Evolutionary conservation across 1,284 basidiomycete species (phyloP).

Genomic region (Cutaneotrichosporon sp.): DNA sequence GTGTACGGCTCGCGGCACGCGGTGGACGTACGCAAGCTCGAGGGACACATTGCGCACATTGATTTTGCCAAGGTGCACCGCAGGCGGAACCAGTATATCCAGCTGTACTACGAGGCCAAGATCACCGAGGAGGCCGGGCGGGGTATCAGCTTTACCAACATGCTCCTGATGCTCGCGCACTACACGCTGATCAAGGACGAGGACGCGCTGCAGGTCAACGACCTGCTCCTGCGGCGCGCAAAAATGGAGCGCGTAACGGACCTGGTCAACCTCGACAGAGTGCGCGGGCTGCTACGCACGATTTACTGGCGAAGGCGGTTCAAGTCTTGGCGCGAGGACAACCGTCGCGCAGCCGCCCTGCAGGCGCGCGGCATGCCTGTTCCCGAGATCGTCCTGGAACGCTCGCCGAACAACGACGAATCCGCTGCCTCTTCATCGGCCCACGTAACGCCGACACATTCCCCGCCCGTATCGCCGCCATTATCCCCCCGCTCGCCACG

Average conservation of each 20-base stretch:
- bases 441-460: not conserved
- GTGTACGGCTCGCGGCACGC: conserved; percentile 48
- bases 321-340: conserved; percentile 43
- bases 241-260: conserved; percentile 74
- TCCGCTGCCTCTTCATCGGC: too few relatives aligned
- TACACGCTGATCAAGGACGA: conserved; percentile 87
- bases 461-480: not conserved
- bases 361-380: conserved; percentile 37
- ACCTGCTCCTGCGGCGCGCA: conserved; percentile 67
- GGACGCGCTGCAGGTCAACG: conserved; percentile 75
- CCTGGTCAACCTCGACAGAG: conserved; percentile 75
- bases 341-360: conserved; percentile 25
- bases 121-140: conserved; percentile 64
- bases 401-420: too few relatives aligned
- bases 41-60: conserved; percentile 57
- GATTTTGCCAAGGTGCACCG: conserved; percentile 61
- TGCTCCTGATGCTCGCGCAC: conserved; percentile 83
- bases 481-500: conserved; percentile 1
- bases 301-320: conserved; percentile 69
- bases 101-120: conserved; percentile 78
- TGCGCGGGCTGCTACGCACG: conserved; percentile 69
- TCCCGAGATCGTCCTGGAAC: conserved; percentile 46
- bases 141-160: conserved; percentile 86
- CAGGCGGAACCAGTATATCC: conserved; percentile 64
- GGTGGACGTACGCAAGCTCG: conserved; percentile 63